Conservation (phyloP, 2,329 filamentous ascomycete species). For the Rhynchosporium agropyri region DNA sequence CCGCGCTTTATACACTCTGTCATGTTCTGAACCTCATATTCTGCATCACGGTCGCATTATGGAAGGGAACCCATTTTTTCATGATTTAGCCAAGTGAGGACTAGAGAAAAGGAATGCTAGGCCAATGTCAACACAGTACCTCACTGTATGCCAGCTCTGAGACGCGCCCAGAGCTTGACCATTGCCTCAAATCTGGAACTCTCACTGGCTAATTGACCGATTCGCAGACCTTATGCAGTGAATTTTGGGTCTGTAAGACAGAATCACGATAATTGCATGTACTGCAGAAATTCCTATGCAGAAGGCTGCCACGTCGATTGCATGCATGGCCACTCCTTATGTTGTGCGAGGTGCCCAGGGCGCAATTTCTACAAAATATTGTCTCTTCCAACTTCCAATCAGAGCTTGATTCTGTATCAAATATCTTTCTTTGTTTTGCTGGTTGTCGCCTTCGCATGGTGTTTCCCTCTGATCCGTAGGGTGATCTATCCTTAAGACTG, state of each 20-base stretch:
- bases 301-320: background rate
- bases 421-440: slow-evolving; percentile 1
- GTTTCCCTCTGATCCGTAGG: background rate
- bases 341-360: slow-evolving; percentile 1
- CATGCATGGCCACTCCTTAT: background rate
- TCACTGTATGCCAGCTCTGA: background rate
- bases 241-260: background rate
- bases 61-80: too few species aligned
- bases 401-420: background rate
- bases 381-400: slow-evolving; percentile 7
- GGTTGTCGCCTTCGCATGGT: slow-evolving; percentile 3
- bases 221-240: background rate
- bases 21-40: background rate
- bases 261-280: background rate
- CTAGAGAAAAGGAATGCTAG: too few species aligned
- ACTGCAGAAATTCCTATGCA: background rate
- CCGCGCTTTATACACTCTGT: background rate
- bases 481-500: background rate
- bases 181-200: background rate
- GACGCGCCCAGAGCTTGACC: background rate
- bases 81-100: too few species aligned
- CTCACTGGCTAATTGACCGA: background rate
- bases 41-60: too few species aligned
- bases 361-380: slow-evolving; percentile 14
- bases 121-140: background rate